Base-by-base conservation (phyloP, 2,329 filamentous ascomycete species). In the Aspergillus versicolor region DNA sequence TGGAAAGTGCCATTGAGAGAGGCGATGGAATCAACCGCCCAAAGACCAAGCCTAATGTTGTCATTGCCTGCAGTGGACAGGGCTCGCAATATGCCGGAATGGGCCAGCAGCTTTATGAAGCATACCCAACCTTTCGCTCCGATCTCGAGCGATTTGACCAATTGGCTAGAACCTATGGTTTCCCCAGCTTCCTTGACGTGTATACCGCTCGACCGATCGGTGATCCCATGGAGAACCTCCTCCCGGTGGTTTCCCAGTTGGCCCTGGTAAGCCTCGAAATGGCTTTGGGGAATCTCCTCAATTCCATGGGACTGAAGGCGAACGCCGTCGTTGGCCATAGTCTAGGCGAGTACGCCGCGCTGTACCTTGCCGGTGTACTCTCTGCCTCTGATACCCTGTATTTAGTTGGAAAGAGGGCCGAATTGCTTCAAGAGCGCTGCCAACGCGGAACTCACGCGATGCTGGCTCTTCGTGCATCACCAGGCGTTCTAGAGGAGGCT, bases 351-450 rank as follows among this genome's bases (percentile, higher is more conserved):
- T 75, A 74, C 59, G 67, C 70, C 8, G 73, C 73, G 9, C 47
- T 75, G 0, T 59, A 66, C 46, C 63, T 60, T 15, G 66, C 72
- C 2, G 73, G 71, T 3, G 70, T 76, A 0, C 54, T 76, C 5
- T 70, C 72, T 11, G 66, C 59, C 0, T 63, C 45, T 17, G 74
- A 76, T 54, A 63, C 68, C 0, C 61, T 93, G 52, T 86, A 86
- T 62, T 79, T 92, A 3, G 88, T 92, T 24, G 89, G 89, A 37
- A 71, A 77, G 48, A 84, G 90, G 57, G 90, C 90, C 5, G 76
- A 83, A 65, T 78, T 92, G 6, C 78, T 92, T 4, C 81, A 86
- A 43, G 76, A 84, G 51, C 82, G 83, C 62, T 92, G 88, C 76
- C 85, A 81, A 17, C 77, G 82, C 11, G 83, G 85, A 56, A 89